These are phyloP conservation scores for Kurtzmaniella fragi DNA, from an alignment of 805 yeast genomes.

Conservation along the genomic window DNA sequence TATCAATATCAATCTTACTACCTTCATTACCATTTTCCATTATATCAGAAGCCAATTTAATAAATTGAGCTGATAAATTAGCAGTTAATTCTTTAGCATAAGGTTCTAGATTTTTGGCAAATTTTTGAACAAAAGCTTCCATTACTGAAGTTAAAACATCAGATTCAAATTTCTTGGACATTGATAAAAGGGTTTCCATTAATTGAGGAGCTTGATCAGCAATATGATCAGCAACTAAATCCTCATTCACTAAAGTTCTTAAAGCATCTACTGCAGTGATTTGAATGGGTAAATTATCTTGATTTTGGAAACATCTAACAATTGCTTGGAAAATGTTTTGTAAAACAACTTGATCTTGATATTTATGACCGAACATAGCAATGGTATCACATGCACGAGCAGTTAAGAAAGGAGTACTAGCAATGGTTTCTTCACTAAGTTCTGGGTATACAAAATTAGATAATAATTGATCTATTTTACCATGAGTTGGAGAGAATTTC, in stretches of 20 bases:
- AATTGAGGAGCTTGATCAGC: slow-evolving; percentile 42
- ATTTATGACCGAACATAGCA: slow-evolving; percentile 34
- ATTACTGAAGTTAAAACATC: slow-evolving; percentile 40
- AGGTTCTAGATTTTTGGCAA: slow-evolving; percentile 38
- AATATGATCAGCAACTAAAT: slow-evolving; percentile 35
- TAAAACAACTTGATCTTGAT: slow-evolving; percentile 28
- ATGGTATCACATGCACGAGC: slow-evolving; percentile 45
- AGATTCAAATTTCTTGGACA: slow-evolving; percentile 39
- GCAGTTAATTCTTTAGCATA: slow-evolving; percentile 37
- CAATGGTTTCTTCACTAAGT: slow-evolving; percentile 23
- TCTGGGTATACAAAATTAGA: slow-evolving; percentile 38
- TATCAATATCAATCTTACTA: slow-evolving; percentile 22
- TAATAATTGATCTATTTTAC: slow-evolving; percentile 35
- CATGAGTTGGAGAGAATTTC: slow-evolving; percentile 31
- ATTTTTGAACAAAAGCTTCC: slow-evolving; percentile 42
- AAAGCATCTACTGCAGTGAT: slow-evolving; percentile 51
- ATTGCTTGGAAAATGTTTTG: slow-evolving; percentile 38
- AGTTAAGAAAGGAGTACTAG: slow-evolving; percentile 35
- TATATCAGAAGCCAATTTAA: slow-evolving; percentile 60
- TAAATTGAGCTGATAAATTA: slow-evolving; percentile 67
- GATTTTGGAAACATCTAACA: slow-evolving; percentile 33
- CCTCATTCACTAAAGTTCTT: slow-evolving; percentile 43
- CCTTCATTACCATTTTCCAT: slow-evolving; percentile 17
- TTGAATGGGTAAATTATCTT: slow-evolving; percentile 45
- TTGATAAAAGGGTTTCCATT: slow-evolving; percentile 39